Evolutionary conservation across 495 filamentous ascomycete species (phyloP), one percentile per base, ranked within the genome.

Genomic region (Glarea lozoyensis): DNA sequence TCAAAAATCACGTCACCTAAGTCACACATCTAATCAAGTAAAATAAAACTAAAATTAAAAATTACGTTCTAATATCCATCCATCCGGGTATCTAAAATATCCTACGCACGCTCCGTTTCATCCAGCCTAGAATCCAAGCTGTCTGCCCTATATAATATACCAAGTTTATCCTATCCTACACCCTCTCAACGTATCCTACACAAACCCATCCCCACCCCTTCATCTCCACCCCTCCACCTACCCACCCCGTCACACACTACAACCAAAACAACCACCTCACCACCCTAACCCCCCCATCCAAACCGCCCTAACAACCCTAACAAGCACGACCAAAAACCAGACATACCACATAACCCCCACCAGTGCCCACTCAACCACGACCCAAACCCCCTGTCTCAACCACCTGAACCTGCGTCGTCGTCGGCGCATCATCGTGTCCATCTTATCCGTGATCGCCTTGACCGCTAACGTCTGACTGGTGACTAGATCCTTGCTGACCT

Each of bases 311-410:
- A 81, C 50, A 16, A 86, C 45, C 43, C 82, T 69, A 39, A 79
- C 66, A 10, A 79, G 68, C 69, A 86, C 79, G 13, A 89, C 84
- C 34, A 87, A 64, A 40, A 86, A 68, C 85, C 85, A 90, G 9
- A 86, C 81, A 59, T 80, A 84, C 85, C 85, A 90, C 70, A 90
- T 78, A 42, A 85, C 71, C 12, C 77, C 83, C 23, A 90, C 78
- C 17, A 90, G 67, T 21, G 74, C 70, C 85, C 85, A 90, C 66
- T 90, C 85, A 16, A 90, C 70, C 19, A 79, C 62, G 9, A 84
- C 64, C 67, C 82, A 90, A 3, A 81, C 80, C 0, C 73, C 72
- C 16, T 79, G 60, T 21, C 86, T 63, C 2, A 86, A 62, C 81
- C 83, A 88, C 17, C 84, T 66, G 33, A 88, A 76, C 42, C 84